Evolutionary conservation across 352 stramenopile genomes (phyloP).

Genomic region (Pythium phragmiticola): DNA sequence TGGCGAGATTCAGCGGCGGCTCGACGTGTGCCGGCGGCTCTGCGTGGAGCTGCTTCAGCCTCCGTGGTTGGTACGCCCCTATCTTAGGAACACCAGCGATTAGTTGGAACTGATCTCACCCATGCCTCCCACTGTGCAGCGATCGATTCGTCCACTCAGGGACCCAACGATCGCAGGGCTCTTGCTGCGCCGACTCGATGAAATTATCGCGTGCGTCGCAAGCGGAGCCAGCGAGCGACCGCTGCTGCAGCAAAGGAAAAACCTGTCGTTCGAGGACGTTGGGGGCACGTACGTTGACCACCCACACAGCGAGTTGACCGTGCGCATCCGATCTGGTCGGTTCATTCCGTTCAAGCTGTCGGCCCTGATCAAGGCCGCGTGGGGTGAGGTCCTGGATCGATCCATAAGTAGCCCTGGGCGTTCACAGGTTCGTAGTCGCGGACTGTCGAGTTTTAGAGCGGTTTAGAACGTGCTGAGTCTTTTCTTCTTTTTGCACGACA

Average conservation of each 20-base stretch:
- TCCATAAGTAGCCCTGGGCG: not conserved
- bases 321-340: not conserved
- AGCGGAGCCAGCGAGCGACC: not conserved
- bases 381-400: not conserved
- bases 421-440: not conserved
- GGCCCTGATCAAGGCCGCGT: not conserved
- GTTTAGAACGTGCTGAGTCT: no score
- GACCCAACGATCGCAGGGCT: not conserved
- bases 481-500: not conserved
- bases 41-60: not conserved
- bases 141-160: not conserved
- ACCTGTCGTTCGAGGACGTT: not conserved
- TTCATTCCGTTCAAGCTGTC: slow-evolving; percentile 9
- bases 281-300: not conserved
- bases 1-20: not conserved
- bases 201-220: not conserved
- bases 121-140: not conserved
- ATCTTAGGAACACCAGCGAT: not conserved
- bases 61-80: not conserved
- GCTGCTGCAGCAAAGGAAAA: not conserved
- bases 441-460: no score
- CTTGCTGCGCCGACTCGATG: slow-evolving; percentile 1
- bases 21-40: not conserved
- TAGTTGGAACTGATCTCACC: no score
- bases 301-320: not conserved